A percentile compares a stretch with the other conserved stretches of the same genome.
These are phyloP conservation scores for Selaginella tamariscina DNA, from an alignment of 75 land plant genomes.

Conservation along the genomic window DNA sequence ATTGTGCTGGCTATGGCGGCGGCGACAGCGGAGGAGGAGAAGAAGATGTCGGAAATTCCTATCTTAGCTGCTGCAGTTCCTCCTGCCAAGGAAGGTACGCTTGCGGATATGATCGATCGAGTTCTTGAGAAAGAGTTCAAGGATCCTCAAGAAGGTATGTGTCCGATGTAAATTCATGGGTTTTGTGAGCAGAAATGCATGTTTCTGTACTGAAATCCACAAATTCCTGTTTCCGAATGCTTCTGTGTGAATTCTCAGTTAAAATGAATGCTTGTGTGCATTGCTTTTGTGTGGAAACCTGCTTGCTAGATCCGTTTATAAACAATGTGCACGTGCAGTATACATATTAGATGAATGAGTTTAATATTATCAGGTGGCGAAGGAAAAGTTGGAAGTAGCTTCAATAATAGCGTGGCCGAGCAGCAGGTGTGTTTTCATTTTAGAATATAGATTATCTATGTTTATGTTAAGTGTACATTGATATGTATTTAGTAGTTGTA, in stretches of 20 bases:
- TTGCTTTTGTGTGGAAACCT: too few species aligned
- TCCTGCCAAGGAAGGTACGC: slow-evolving; percentile 2
- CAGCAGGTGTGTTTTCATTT: neutral
- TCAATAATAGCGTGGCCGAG: slow-evolving; percentile 10
- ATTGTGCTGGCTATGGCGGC: neutral
- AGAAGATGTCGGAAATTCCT: neutral
- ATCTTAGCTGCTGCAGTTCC: neutral
- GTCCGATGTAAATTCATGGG: slow-evolving; percentile 5
- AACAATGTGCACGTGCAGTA: too few species aligned
- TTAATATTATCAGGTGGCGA: too few species aligned
- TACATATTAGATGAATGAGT: too few species aligned
- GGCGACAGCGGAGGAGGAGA: neutral
- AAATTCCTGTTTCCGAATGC: neutral
- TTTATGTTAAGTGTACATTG: too few species aligned
- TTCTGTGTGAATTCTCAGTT: neutral
- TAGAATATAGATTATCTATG: too few species aligned
- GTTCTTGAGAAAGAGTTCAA: slow-evolving; percentile 10
- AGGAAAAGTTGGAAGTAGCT: slow-evolving; percentile 13
- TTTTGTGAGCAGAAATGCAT: too few species aligned
- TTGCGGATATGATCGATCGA: slow-evolving; percentile 7
- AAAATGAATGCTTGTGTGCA: too few species aligned
- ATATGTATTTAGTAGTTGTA: too few species aligned
- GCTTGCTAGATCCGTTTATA: too few species aligned
- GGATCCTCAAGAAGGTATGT: slow-evolving; percentile 17
- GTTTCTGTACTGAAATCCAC: neutral